A percentile compares a stretch with the other conserved stretches of the same genome.
Conservation (phyloP, 2,329 filamentous ascomycete genomes). For the Pseudohalonectria lignicola region DNA sequence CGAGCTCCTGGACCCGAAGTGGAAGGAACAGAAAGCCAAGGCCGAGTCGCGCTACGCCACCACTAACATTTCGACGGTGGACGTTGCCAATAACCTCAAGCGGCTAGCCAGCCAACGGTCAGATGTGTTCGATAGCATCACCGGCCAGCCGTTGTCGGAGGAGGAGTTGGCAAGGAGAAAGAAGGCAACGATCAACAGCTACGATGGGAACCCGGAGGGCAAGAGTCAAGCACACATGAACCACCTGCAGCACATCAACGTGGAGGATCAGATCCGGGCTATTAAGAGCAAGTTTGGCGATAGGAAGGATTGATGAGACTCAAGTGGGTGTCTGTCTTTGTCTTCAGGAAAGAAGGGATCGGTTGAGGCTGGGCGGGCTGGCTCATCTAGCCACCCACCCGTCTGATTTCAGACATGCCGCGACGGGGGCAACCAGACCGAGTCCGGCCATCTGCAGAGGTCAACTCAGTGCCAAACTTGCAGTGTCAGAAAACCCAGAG, state of each 20-base stretch:
- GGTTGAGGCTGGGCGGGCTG: too few relatives aligned
- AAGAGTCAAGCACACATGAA: slow-evolving; percentile 41
- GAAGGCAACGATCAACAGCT: slow-evolving; percentile 53
- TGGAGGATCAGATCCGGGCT: slow-evolving; percentile 73
- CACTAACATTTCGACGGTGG: slow-evolving; percentile 74
- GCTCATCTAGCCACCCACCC: too few relatives aligned
- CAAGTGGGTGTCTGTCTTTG: too few relatives aligned
- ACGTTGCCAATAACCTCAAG: slow-evolving; percentile 91
- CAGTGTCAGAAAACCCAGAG: too few relatives aligned
- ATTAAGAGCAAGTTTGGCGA: slow-evolving; percentile 44
- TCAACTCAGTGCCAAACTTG: too few relatives aligned
- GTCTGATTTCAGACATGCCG: too few relatives aligned
- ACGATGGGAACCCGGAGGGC: slow-evolving; percentile 54
- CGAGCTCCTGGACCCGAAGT: slow-evolving; percentile 83
- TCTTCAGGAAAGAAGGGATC: too few relatives aligned
- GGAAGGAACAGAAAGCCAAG: slow-evolving; percentile 93
- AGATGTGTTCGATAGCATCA: slow-evolving; percentile 73
- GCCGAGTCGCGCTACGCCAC: slow-evolving; percentile 74
- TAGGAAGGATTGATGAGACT: slow-evolving; percentile 19
- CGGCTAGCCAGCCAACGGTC: slow-evolving; percentile 80
- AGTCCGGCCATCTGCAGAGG: too few relatives aligned
- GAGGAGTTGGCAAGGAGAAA: slow-evolving; percentile 70
- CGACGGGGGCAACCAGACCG: too few relatives aligned
- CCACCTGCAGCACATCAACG: slow-evolving; percentile 59
- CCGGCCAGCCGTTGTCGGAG: slow-evolving; percentile 56